phyloP scores from a whole-genome alignment of 441 rosid genomes.

The Mallotus repandus region DNA sequence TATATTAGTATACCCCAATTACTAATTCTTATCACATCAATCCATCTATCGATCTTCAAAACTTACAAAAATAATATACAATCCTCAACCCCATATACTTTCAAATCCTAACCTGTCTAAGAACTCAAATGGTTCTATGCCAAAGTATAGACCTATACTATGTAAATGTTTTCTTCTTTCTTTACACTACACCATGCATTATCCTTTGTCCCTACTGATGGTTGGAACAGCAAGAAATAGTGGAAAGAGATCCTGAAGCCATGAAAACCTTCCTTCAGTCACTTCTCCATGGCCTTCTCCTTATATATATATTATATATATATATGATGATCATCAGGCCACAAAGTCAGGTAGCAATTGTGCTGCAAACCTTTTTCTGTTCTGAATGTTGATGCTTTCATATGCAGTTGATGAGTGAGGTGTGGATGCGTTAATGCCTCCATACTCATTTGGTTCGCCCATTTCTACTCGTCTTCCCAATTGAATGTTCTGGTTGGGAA shows the following conservation, averaged over 20 bases:
- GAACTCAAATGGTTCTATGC: slow-evolving; percentile 55
- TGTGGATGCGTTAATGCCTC: slow-evolving; percentile 47
- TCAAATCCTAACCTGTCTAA: slow-evolving; percentile 60
- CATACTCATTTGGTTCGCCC: slow-evolving; percentile 64
- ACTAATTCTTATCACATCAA: slow-evolving; percentile 36
- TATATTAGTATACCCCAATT: slow-evolving; percentile 44
- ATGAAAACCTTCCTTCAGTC: slow-evolving; percentile 9
- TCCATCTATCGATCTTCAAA: slow-evolving; percentile 64
- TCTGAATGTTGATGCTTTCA: slow-evolving; percentile 70
- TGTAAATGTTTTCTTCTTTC: slow-evolving; percentile 36
- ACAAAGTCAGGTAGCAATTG: slow-evolving; percentile 89
- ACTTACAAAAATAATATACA: slow-evolving; percentile 85
- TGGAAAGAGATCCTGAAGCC: slow-evolving; percentile 27
- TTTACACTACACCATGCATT: slow-evolving; percentile 51
- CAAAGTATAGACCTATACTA: slow-evolving; percentile 68
- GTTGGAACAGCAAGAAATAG: slow-evolving; percentile 36
- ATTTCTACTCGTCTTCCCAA: slow-evolving; percentile 73
- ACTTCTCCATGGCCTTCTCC: background rate
- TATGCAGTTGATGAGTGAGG: slow-evolving; percentile 71
- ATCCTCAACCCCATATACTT: slow-evolving; percentile 53
- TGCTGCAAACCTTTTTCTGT: slow-evolving; percentile 82
- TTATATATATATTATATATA: too few species aligned
- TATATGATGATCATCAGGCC: slow-evolving; percentile 38
- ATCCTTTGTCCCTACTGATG: slow-evolving; percentile 29
- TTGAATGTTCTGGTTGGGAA: slow-evolving; percentile 76